Percentiles rank a stretch among this genome's conserved stretches.
These are phyloP conservation scores for Eucalyptus microcorys DNA, from an alignment of 345 rosid species.

Conservation along the genomic window DNA sequence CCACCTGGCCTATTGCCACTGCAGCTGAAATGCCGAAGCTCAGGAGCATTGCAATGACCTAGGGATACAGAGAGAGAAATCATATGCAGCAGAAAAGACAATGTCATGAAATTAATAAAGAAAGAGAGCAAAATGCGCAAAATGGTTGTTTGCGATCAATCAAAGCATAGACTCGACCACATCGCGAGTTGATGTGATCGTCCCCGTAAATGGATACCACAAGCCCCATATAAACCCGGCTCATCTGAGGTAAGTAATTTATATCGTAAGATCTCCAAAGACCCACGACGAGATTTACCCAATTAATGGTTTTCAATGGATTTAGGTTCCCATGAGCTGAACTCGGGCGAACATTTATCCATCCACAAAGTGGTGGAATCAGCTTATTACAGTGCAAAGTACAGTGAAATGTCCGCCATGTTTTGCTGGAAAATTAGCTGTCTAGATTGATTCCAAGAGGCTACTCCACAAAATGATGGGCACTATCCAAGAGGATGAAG, in stretches of 20 bases:
- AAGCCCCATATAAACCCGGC: background rate
- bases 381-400: background rate
- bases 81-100: background rate
- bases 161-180: background rate
- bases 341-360: background rate
- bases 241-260: background rate
- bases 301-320: background rate
- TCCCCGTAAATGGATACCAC: background rate
- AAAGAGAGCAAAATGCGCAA: background rate
- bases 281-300: no score
- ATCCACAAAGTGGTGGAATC: background rate
- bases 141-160: background rate
- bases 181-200: background rate
- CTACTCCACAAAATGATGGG: background rate
- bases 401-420: background rate
- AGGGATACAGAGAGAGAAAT: background rate
- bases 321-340: background rate
- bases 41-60: constrained; percentile 16
- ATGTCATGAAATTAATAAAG: background rate
- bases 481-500: background rate
- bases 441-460: background rate
- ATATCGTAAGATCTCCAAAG: background rate
- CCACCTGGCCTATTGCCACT: constrained; percentile 38
- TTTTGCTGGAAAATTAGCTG: background rate
- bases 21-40: constrained; percentile 45